phyloP scores from a whole-genome alignment of 2,329 filamentous ascomycete species.

The Alternaria arbusti region DNA sequence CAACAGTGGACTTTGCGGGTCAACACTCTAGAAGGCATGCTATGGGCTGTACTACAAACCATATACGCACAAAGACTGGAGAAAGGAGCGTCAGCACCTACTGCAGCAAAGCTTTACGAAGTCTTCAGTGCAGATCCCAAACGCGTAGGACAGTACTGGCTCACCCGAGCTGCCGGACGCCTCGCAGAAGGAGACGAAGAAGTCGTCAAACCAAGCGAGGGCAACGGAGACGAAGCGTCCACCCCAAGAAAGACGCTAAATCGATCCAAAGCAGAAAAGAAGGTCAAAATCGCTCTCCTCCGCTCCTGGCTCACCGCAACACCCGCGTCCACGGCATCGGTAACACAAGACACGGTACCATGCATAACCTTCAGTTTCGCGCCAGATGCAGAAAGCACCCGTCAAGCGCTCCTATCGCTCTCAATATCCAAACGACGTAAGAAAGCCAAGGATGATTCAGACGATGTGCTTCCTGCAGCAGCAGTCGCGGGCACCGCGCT shows the following conservation, averaged over 20 bases:
- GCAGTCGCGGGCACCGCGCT: conserved; percentile 13
- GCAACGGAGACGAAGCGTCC: conserved; percentile 19
- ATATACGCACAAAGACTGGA: not conserved
- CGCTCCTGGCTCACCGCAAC: conserved; percentile 38
- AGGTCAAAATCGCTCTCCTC: conserved; percentile 69
- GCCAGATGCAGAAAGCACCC: conserved; percentile 7
- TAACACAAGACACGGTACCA: conserved; percentile 11
- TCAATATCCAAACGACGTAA: conserved; percentile 8
- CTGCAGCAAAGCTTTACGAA: conserved; percentile 6
- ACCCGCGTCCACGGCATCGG: conserved; percentile 7
- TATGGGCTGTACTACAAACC: conserved; percentile 66
- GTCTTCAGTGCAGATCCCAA: conserved; percentile 45
- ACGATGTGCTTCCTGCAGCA: not conserved
- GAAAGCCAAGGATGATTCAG: not conserved
- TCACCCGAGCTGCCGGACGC: conserved; percentile 22
- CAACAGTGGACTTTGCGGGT: conserved; percentile 85
- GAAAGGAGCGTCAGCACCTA: not conserved
- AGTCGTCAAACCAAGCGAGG: not conserved
- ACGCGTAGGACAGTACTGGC: conserved; percentile 48
- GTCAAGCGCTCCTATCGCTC: conserved; percentile 13
- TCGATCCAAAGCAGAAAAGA: conserved; percentile 58
- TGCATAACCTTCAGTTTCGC: conserved; percentile 24
- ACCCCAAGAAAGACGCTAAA: conserved; percentile 41
- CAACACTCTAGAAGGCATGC: conserved; percentile 81
- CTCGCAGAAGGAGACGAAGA: not conserved